Conservation (phyloP, 2,329 filamentous ascomycete genomes). For the Truncatella angustata region DNA sequence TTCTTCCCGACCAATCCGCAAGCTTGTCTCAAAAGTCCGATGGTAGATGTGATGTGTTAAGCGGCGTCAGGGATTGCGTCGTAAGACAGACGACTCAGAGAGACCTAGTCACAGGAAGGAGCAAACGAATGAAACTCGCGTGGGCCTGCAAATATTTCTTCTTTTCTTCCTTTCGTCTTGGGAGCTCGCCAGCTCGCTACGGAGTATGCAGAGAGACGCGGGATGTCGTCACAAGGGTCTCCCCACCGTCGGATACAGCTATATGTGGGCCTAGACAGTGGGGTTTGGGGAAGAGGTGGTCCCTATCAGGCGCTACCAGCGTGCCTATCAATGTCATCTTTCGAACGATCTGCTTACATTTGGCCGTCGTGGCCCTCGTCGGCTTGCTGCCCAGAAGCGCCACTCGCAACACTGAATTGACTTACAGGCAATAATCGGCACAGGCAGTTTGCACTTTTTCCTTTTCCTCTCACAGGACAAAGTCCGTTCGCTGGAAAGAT, state of each 20-base stretch:
- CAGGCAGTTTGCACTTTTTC: too few species aligned
- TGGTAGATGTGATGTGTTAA: not conserved
- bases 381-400: not conserved
- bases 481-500: too few species aligned
- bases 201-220: not conserved
- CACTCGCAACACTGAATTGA: too few species aligned
- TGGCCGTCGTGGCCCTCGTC: not conserved
- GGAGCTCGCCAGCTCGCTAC: not conserved
- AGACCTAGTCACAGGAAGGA: not conserved
- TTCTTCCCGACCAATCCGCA: not conserved
- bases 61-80: not conserved
- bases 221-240: constrained; percentile 4
- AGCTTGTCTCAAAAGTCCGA: not conserved
- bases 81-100: not conserved
- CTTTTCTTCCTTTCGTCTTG: not conserved
- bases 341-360: not conserved
- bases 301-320: not conserved
- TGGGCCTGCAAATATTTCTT: not conserved
- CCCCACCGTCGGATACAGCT: not conserved
- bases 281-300: not conserved
- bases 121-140: not conserved
- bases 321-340: not conserved
- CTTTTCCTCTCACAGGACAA: too few species aligned
- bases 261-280: not conserved
- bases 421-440: too few species aligned